These are phyloP conservation scores for Bimuria novae-zelandiae DNA, from an alignment of 2,329 filamentous ascomycete genomes.

Conservation along the genomic window DNA sequence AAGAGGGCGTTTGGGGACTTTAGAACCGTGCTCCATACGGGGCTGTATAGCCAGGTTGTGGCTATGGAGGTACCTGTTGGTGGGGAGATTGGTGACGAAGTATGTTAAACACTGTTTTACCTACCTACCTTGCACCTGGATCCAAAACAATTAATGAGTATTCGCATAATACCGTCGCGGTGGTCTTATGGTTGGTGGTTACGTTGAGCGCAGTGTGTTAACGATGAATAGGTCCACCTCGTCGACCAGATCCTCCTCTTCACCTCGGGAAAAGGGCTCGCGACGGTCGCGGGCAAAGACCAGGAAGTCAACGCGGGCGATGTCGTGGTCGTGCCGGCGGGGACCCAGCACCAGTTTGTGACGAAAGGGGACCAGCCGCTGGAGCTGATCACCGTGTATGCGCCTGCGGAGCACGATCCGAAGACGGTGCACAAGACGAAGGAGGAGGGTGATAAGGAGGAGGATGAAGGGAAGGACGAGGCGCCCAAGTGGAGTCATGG, in stretches of 20 bases:
- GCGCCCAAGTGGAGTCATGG: conserved; percentile 63
- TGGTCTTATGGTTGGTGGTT: too few species aligned
- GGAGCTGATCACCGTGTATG: conserved; percentile 67
- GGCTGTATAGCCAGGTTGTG: conserved; percentile 65
- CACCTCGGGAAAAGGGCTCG: conserved; percentile 62
- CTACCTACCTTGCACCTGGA: neutral
- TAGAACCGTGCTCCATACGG: conserved; percentile 65
- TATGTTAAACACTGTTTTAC: conserved; percentile 31
- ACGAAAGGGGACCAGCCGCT: conserved; percentile 64
- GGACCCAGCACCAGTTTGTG: conserved; percentile 68
- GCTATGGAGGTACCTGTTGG: conserved; percentile 67
- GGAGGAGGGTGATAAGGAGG: conserved; percentile 65
- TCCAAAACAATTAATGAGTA: too few species aligned
- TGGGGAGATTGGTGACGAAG: conserved; percentile 70
- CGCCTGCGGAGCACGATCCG: conserved; percentile 65
- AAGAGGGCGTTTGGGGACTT: conserved; percentile 63
- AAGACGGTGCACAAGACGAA: conserved; percentile 66
- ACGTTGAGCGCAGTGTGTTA: too few species aligned
- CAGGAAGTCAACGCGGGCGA: conserved; percentile 61
- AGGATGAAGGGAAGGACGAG: conserved; percentile 65
- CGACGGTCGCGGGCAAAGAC: conserved; percentile 63
- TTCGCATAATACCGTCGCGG: too few species aligned
- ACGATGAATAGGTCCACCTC: conserved; percentile 57
- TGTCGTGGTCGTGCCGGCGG: conserved; percentile 66
- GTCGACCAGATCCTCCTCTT: conserved; percentile 70